Percentiles rank a stretch among this genome's conserved stretches.
phyloP scores from a whole-genome alignment of 1,284 basidiomycete genomes.

The Thecaphora frezii region DNA sequence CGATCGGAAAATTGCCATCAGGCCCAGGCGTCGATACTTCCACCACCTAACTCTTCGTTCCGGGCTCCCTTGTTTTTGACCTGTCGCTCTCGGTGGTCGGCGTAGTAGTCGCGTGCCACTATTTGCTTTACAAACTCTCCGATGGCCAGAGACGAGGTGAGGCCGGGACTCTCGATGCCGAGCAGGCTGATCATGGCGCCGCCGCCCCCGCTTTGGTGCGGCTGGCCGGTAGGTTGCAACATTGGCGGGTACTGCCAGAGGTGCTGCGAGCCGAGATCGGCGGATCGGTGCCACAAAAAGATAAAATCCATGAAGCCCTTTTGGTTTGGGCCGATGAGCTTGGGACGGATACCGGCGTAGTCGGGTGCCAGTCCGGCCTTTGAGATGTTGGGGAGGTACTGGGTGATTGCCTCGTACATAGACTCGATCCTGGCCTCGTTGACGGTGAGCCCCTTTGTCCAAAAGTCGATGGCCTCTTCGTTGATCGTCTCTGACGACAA shows the following conservation, averaged over 20 bases:
- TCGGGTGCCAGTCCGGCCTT: conserved; percentile 75
- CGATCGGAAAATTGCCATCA: no score
- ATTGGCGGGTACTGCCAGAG: conserved; percentile 46
- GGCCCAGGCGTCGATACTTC: conserved; percentile 40
- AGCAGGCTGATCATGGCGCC: conserved; percentile 61
- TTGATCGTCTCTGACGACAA: conserved; percentile 3
- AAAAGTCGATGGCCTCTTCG: conserved; percentile 38
- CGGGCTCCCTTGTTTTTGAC: conserved; percentile 37
- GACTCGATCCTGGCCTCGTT: conserved; percentile 36
- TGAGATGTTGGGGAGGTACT: conserved; percentile 74
- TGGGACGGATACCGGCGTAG: conserved; percentile 89
- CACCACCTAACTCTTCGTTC: conserved; percentile 35
- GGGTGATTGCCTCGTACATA: conserved; percentile 48
- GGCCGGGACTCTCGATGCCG: conserved; percentile 65
- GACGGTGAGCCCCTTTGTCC: conserved; percentile 30
- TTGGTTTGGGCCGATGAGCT: conserved; percentile 72
- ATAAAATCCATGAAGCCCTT: conserved; percentile 81
- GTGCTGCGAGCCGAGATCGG: conserved; percentile 27
- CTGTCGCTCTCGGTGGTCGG: conserved; percentile 20
- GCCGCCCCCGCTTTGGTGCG: conserved; percentile 4
- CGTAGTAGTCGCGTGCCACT: conserved; percentile 60
- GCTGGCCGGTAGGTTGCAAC: neutral
- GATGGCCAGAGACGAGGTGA: conserved; percentile 64
- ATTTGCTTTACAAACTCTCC: conserved; percentile 62
- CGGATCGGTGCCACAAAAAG: conserved; percentile 56